These are phyloP conservation scores for Alternaria angustiovoidea DNA, from an alignment of 2,329 filamentous ascomycete species.

Conservation along the genomic window DNA sequence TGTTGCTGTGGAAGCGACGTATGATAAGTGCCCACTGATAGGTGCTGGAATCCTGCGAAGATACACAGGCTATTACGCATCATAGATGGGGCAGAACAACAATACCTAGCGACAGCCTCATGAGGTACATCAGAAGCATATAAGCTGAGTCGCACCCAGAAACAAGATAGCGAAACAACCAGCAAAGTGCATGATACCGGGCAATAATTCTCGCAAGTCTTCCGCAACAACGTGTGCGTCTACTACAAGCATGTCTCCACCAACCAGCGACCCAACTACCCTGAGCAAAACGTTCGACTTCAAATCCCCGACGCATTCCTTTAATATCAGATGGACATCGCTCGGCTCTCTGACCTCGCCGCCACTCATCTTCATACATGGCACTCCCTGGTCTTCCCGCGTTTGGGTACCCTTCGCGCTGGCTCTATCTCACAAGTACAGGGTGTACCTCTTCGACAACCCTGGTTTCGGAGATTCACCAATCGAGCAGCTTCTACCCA, in stretches of 20 bases:
- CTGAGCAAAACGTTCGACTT: constrained; percentile 13
- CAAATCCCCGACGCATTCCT: constrained; percentile 21
- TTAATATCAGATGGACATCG: constrained; percentile 23
- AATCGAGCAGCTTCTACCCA: constrained; percentile 8
- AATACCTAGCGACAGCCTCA: not conserved
- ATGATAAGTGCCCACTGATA: not conserved
- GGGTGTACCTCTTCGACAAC: constrained; percentile 33
- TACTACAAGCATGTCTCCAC: not conserved
- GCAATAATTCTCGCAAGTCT: rapidly evolving
- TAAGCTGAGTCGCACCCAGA: not conserved
- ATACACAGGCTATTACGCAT: not conserved
- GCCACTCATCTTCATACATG: constrained; percentile 31
- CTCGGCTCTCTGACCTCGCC: constrained; percentile 16
- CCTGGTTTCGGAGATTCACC: constrained; percentile 32
- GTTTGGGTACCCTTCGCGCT: constrained; percentile 28
- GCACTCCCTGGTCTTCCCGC: constrained; percentile 35
- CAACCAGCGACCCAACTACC: not conserved
- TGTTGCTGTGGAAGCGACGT: constrained; percentile 4
- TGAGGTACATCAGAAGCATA: not conserved
- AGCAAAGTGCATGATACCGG: not conserved
- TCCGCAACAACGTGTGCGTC: not conserved
- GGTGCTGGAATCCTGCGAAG: not conserved
- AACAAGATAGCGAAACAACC: not conserved
- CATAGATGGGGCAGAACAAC: not conserved
- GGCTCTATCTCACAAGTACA: constrained; percentile 22